These are phyloP conservation scores for Colletotrichum euphorbiae DNA, from an alignment of 2,329 filamentous ascomycete species.

Conservation along the genomic window DNA sequence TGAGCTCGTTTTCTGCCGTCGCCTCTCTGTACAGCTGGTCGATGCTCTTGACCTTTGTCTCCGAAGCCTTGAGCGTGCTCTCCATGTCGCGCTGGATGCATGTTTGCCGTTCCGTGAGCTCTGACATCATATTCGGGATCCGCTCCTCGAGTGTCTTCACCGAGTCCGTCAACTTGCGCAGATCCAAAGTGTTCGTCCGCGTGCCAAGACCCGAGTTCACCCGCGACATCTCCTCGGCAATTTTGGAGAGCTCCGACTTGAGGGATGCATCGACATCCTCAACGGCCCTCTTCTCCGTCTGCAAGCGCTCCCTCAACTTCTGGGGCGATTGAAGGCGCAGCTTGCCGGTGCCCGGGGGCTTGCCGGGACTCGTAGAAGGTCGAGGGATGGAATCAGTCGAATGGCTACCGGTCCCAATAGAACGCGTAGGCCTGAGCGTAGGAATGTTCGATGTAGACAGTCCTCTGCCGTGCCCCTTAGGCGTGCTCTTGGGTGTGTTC, in stretches of 20 bases:
- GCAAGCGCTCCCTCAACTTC: constrained; percentile 85
- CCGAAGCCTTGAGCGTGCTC: constrained; percentile 76
- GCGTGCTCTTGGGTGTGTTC: constrained; percentile 26
- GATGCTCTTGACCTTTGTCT: constrained; percentile 82
- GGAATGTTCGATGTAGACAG: constrained; percentile 67
- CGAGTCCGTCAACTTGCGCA: constrained; percentile 65
- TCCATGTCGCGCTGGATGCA: constrained; percentile 78
- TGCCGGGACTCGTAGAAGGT: constrained; percentile 52
- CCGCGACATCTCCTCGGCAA: constrained; percentile 81
- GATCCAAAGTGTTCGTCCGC: constrained; percentile 53
- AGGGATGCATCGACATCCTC: constrained; percentile 76
- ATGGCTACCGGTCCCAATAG: constrained; percentile 41
- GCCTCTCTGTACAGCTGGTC: constrained; percentile 91
- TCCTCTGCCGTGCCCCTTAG: constrained; percentile 58
- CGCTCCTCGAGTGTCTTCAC: constrained; percentile 75
- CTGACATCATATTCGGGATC: constrained; percentile 69
- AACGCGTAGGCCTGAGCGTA: constrained; percentile 59
- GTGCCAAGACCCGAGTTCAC: constrained; percentile 56
- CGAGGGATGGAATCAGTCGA: constrained; percentile 42
- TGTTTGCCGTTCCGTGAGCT: constrained; percentile 70
- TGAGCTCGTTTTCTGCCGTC: constrained; percentile 89
- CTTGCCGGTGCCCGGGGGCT: constrained; percentile 59
- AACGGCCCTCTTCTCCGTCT: constrained; percentile 82
- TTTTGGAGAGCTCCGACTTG: constrained; percentile 80
- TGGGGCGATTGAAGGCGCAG: constrained; percentile 78